Evolutionary conservation across 208 protist genomes (phyloP), one percentile per base, ranked within the genome.

Genomic region (Sergeia podlipaevii): DNA sequence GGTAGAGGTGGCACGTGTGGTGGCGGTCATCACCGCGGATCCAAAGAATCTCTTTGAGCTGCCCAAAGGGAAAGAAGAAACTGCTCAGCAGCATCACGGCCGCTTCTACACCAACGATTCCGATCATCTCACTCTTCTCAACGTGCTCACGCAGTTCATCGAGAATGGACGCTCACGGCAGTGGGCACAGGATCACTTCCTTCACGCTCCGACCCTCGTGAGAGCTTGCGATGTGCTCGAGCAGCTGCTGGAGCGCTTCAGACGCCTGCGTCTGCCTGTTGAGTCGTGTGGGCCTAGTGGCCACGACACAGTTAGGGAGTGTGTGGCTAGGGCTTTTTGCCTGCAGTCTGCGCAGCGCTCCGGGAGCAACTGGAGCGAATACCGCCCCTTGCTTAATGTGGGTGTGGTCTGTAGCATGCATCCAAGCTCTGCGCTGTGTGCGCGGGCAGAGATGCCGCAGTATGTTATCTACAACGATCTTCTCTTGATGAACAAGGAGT

Each of bases 401-500:
- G 97, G 97, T 41, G 96, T 99, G 53, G 76, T 85, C 17, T 99
- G 96, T 60, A 70, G 87, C 42, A 68, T 99, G 32, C 98, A 99
- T 84, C 98, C 98, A 3, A 97, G 96, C 23, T 97, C 85, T 24
- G 94, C 98, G 0, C 71, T 99, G 5, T 99, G 92, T 80, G 91
- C 94, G 11, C 64, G 97, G 18, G 97, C 95, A 18, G 86, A 88
- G 54, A 97, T 96, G 58, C 97, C 97, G 7, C 97, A 98, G 48
- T 99, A 98, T 65, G 85, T 99, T 32, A 80, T 99, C 7, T 99
- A 99, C 80, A 96, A 99, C 53, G 98, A 99, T 61, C 85, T 99
- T 0, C 76, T 99, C 0, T 64, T 89, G 21, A 98, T 97, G 10
- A 84, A 80, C 6, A 98, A 97, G 69, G 97, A 99, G 77, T 99